Evolutionary conservation across 2,329 filamentous ascomycete species (phyloP).

Genomic region (Chrysosporium queenslandicum): DNA sequence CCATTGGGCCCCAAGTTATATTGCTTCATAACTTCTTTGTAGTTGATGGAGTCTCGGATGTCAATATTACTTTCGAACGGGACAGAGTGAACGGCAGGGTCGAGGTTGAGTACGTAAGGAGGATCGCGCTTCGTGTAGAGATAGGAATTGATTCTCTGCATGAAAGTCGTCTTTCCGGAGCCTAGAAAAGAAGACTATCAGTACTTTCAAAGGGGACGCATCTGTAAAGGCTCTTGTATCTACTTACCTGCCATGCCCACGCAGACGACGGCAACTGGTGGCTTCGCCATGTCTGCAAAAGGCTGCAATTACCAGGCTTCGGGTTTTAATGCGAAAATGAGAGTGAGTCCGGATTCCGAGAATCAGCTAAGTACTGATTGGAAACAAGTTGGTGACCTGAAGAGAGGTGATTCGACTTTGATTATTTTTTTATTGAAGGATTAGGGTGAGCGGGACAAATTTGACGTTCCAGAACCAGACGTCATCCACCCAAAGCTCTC

Average conservation of each 20-base stretch:
- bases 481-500: slow-evolving; percentile 1
- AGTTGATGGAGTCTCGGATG: slow-evolving; percentile 97
- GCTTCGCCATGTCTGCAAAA: slow-evolving; percentile 35
- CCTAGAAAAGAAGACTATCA: slow-evolving; percentile 40
- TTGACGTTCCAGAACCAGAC: slow-evolving; percentile 1
- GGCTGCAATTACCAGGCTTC: background rate
- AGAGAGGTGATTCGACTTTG: background rate
- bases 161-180: slow-evolving; percentile 98
- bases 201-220: slow-evolving; percentile 1
- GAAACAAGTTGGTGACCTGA: background rate
- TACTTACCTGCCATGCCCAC: slow-evolving; percentile 93
- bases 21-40: slow-evolving; percentile 99
- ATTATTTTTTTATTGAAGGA: background rate
- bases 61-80: slow-evolving; percentile 98
- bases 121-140: slow-evolving; percentile 70
- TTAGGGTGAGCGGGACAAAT: background rate
- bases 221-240: slow-evolving; percentile 17
- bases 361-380: background rate
- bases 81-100: slow-evolving; percentile 84
- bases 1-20: slow-evolving; percentile 97
- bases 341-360: too few species aligned
- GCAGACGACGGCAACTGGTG: slow-evolving; percentile 75
- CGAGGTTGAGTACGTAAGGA: slow-evolving; percentile 94
- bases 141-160: slow-evolving; percentile 94
- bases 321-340: background rate